A percentile compares a stretch with the other conserved stretches of the same genome.
Evolutionary conservation across 768 basidiomycete genomes (phyloP).

Genomic region (Kwoniella europaea): DNA sequence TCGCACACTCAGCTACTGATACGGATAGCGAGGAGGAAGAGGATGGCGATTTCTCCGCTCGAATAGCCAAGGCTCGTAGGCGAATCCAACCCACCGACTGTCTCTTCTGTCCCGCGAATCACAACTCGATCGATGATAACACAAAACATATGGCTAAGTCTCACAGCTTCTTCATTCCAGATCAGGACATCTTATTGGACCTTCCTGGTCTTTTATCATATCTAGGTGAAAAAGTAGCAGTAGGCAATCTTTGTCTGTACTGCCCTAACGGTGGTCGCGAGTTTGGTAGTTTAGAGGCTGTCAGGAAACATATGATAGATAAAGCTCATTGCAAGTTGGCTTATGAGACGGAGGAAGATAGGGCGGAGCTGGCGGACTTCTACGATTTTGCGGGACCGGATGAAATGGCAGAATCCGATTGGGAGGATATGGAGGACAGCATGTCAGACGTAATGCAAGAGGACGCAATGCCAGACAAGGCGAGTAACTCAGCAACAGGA

Average conservation of each 20-base stretch:
- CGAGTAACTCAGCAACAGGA: slow-evolving; percentile 5
- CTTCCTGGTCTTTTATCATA: slow-evolving; percentile 78
- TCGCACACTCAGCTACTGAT: not conserved
- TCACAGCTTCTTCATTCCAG: slow-evolving; percentile 97
- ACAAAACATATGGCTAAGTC: slow-evolving; percentile 81
- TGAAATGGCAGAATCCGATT: slow-evolving; percentile 54
- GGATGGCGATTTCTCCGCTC: slow-evolving; percentile 40
- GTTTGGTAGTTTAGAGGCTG: slow-evolving; percentile 82
- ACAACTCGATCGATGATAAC: slow-evolving; percentile 67
- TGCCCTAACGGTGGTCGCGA: slow-evolving; percentile 79
- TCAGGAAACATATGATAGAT: slow-evolving; percentile 92
- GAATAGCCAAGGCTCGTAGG: slow-evolving; percentile 56
- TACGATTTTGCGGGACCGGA: slow-evolving; percentile 92
- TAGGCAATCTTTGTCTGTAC: slow-evolving; percentile 90
- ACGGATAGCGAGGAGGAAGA: slow-evolving; percentile 21
- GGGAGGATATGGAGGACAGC: slow-evolving; percentile 53
- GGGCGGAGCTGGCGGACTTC: slow-evolving; percentile 85
- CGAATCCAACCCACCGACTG: slow-evolving; percentile 70
- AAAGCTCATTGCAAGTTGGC: slow-evolving; percentile 94
- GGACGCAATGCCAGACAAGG: slow-evolving; percentile 39
- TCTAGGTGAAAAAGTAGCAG: slow-evolving; percentile 88
- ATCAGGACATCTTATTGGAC: slow-evolving; percentile 87
- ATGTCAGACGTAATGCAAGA: slow-evolving; percentile 46
- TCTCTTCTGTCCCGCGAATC: slow-evolving; percentile 76
- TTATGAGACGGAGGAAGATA: slow-evolving; percentile 78